Percentiles rank a stretch among this genome's conserved stretches.
phyloP scores from a whole-genome alignment of 2,329 filamentous ascomycete genomes.

The Apiospora marii region DNA sequence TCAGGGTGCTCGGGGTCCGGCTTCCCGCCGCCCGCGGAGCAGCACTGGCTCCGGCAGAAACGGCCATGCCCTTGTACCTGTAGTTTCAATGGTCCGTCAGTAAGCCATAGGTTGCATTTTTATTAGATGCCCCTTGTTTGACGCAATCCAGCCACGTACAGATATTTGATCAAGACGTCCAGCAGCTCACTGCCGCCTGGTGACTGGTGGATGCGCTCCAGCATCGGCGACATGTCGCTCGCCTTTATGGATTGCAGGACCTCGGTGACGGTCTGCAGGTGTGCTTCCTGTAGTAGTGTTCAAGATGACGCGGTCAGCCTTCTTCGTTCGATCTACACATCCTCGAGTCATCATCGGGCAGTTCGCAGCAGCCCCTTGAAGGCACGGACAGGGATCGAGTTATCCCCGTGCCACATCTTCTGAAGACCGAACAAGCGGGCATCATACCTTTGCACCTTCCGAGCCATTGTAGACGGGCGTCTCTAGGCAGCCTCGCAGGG shows the following conservation, averaged over 20 bases:
- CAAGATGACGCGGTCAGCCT: constrained; percentile 46
- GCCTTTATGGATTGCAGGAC: constrained; percentile 96
- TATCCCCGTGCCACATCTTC: neutral
- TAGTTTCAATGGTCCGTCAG: constrained; percentile 14
- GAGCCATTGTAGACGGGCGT: constrained; percentile 77
- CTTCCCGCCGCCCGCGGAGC: constrained; percentile 44
- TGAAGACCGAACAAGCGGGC: constrained; percentile 32
- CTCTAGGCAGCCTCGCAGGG: constrained; percentile 83
- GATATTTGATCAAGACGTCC: constrained; percentile 97
- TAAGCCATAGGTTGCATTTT: neutral
- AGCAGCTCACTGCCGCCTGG: constrained; percentile 84
- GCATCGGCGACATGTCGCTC: constrained; percentile 90
- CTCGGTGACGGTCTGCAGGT: constrained; percentile 88
- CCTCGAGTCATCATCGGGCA: neutral
- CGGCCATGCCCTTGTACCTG: constrained; percentile 91
- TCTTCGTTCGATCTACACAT: neutral
- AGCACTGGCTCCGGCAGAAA: constrained; percentile 47
- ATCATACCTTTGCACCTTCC: constrained; percentile 57
- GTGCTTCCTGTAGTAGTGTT: constrained; percentile 66
- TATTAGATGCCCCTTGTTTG: neutral
- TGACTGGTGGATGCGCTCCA: constrained; percentile 80
- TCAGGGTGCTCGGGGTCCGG: constrained; percentile 58
- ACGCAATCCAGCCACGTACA: constrained; percentile 64
- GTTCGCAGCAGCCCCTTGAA: neutral
- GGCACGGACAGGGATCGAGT: neutral